Evolutionary conservation across 2,329 filamentous ascomycete genomes (phyloP).

Genomic region (Colletotrichum gloeosporioides): DNA sequence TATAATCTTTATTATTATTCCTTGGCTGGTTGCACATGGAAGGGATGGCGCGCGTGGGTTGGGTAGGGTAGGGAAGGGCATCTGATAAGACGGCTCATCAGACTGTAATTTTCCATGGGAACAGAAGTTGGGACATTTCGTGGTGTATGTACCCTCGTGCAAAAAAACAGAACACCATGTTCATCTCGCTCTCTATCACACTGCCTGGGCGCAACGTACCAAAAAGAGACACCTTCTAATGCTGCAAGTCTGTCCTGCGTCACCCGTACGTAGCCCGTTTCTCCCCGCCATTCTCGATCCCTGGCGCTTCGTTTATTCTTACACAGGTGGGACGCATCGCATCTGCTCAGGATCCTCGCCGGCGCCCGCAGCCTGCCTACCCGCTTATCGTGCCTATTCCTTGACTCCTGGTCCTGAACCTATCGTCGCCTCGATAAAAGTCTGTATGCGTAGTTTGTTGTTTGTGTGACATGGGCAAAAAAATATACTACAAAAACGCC

Average conservation of each 20-base stretch:
- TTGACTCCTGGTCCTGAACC: background rate
- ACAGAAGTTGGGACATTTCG: background rate
- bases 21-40: background rate
- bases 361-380: background rate
- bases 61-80: background rate
- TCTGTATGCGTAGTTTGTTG: background rate
- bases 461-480: background rate
- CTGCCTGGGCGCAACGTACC: background rate
- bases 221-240: background rate
- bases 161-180: background rate
- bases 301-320: background rate
- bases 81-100: background rate
- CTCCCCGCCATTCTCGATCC: background rate
- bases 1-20: background rate
- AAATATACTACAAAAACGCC: constrained; percentile 17
- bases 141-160: background rate
- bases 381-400: background rate
- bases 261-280: background rate
- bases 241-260: background rate
- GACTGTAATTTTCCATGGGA: background rate
- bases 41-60: background rate
- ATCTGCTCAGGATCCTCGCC: background rate
- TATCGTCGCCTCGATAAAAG: background rate
- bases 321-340: background rate
- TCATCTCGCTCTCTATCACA: background rate